Percentiles rank a stretch among this genome's conserved stretches.
Evolutionary conservation across 2,329 filamentous ascomycete genomes (phyloP).

Genomic region (Diaporthe caulivora): DNA sequence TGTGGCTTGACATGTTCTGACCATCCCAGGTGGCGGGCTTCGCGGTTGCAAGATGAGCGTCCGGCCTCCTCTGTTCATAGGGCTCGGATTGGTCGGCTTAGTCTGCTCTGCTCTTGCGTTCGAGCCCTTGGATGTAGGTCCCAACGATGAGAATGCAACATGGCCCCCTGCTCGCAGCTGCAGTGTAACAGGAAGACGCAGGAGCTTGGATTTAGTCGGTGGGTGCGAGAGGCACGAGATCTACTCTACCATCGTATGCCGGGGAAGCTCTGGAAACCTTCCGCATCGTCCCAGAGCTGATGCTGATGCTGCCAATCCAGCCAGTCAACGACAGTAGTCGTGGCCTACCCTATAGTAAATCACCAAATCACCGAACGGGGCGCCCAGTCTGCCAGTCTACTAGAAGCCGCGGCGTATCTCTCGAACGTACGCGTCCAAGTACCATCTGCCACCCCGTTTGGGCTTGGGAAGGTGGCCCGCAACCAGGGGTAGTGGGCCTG

Average conservation of each 20-base stretch:
- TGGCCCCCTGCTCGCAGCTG: slow-evolving; percentile 22
- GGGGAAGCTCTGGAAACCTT: slow-evolving; percentile 9
- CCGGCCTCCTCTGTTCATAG: background rate
- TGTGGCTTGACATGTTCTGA: slow-evolving; percentile 30
- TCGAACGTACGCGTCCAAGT: background rate
- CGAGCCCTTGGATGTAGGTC: slow-evolving; percentile 5
- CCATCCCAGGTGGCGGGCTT: slow-evolving; percentile 13
- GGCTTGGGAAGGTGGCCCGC: background rate
- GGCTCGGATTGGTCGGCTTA: slow-evolving; percentile 8
- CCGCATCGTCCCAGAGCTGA: slow-evolving; percentile 2
- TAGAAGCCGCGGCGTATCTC: background rate
- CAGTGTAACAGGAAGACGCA: slow-evolving; percentile 32
- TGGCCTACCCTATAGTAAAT: too few species aligned
- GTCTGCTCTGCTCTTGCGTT: slow-evolving; percentile 14
- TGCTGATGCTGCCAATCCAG: background rate
- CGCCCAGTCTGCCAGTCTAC: background rate
- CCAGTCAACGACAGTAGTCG: background rate
- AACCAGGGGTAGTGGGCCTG: slow-evolving; percentile 7
- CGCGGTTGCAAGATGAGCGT: slow-evolving; percentile 2
- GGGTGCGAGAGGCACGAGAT: slow-evolving; percentile 5
- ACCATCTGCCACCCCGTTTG: background rate
- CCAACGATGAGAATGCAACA: slow-evolving; percentile 28
- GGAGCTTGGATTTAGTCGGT: slow-evolving; percentile 8
- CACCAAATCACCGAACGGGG: background rate
- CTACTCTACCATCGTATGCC: slow-evolving; percentile 3